Conservation (phyloP, 257 asterid species). For the Plantago major region DNA sequence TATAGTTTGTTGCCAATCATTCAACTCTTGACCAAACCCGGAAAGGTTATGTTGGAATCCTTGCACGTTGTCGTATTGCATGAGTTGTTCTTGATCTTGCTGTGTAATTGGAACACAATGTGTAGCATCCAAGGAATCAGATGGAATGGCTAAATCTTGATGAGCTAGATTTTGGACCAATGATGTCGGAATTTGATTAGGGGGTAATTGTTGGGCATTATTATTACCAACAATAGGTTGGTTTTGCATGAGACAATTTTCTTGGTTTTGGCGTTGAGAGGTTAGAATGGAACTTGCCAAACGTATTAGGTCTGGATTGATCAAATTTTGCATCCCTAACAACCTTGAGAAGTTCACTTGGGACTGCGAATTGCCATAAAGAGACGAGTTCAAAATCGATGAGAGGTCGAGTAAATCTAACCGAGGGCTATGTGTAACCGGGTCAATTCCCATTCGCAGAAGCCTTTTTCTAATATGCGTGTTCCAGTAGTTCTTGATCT, state of each 20-base stretch:
- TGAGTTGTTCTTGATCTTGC: constrained; percentile 18
- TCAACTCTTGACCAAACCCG: constrained; percentile 20
- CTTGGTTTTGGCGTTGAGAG: constrained; percentile 27
- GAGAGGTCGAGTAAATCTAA: constrained; percentile 54
- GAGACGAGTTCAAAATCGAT: constrained; percentile 30
- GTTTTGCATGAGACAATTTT: constrained; percentile 22
- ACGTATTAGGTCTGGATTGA: constrained; percentile 41
- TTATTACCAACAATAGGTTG: neutral
- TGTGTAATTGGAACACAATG: neutral
- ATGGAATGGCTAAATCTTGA: constrained; percentile 11
- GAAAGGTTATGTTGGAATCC: constrained; percentile 19
- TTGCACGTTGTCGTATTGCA: constrained; percentile 38
- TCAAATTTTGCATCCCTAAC: constrained; percentile 31
- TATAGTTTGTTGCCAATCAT: constrained; percentile 16
- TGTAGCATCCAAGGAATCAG: constrained; percentile 6
- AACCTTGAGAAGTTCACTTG: constrained; percentile 47
- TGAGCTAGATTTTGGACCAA: constrained; percentile 35
- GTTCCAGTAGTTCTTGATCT: constrained; percentile 64
- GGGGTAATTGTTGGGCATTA: neutral
- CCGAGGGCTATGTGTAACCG: constrained; percentile 52
- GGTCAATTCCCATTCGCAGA: constrained; percentile 63
- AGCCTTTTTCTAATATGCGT: constrained; percentile 59
- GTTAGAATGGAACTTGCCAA: constrained; percentile 40
- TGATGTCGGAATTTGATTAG: constrained; percentile 20
- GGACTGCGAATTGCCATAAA: constrained; percentile 23